phyloP scores from a whole-genome alignment of 441 rosid genomes.

The Breynia disticha region DNA sequence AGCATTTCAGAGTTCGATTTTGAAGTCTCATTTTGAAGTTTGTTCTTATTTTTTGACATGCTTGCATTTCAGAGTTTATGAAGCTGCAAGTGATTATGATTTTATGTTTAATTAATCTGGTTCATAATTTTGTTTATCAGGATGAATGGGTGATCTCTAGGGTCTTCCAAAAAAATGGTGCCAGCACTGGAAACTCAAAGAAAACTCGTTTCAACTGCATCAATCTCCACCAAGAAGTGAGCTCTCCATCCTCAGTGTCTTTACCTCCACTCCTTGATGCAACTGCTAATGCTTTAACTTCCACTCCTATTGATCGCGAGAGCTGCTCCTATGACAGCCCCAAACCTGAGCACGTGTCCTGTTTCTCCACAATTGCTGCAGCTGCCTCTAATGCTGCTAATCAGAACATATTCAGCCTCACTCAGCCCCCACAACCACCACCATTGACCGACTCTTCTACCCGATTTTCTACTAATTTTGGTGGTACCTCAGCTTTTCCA shows the following conservation, averaged over 20 bases:
- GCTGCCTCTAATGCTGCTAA: conserved; percentile 28
- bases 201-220: conserved; percentile 27
- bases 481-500: conserved; percentile 35
- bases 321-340: conserved; percentile 49
- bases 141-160: conserved; percentile 91
- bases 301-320: conserved; percentile 26
- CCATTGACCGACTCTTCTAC: conserved; percentile 22
- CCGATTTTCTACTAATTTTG: conserved; percentile 5
- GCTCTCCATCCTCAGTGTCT: conserved; percentile 64
- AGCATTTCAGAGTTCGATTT: too few species aligned
- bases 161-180: conserved; percentile 55
- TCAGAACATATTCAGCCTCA: conserved; percentile 8
- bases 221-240: conserved; percentile 35
- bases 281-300: conserved; percentile 7
- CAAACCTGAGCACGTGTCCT: conserved; percentile 94
- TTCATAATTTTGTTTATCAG: conserved; percentile 18
- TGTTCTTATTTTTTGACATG: too few species aligned
- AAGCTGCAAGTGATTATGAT: too few species aligned
- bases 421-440: conserved; percentile 19
- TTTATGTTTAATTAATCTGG: too few species aligned
- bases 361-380: conserved; percentile 90
- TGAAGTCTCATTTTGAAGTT: too few species aligned
- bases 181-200: conserved; percentile 25
- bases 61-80: too few species aligned
- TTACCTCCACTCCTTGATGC: conserved; percentile 72